Evolutionary conservation across 2,329 filamentous ascomycete species (phyloP).

Genomic region (Nothophoma quercina): DNA sequence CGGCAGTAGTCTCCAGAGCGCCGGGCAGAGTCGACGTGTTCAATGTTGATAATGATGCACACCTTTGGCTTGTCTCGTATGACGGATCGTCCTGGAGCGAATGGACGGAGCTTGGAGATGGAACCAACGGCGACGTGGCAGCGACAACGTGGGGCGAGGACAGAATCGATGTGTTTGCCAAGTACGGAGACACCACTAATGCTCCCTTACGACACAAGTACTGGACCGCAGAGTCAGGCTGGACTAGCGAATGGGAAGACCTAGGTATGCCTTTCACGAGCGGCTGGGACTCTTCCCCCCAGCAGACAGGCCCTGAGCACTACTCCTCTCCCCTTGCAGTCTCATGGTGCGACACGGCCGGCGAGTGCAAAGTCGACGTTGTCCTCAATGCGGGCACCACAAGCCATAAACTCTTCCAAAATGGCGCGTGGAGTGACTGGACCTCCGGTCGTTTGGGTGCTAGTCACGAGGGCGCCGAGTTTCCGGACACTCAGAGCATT

Average conservation of each 20-base stretch:
- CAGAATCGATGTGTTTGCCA: slow-evolving; percentile 20
- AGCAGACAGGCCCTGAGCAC: too few relatives aligned
- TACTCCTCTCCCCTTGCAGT: slow-evolving; percentile 1
- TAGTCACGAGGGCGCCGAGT: slow-evolving; percentile 18
- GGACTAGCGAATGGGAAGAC: slow-evolving; percentile 1
- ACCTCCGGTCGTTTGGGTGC: neutral
- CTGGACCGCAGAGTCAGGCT: slow-evolving; percentile 1
- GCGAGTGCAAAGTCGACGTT: slow-evolving; percentile 17
- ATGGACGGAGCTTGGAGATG: slow-evolving; percentile 11
- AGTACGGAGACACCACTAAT: neutral
- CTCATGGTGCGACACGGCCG: slow-evolving; percentile 1
- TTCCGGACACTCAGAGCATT: slow-evolving; percentile 18
- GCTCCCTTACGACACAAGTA: slow-evolving; percentile 5
- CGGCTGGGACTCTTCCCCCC: too few relatives aligned
- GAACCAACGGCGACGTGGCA: slow-evolving; percentile 7
- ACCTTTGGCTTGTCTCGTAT: slow-evolving; percentile 14
- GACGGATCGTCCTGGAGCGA: slow-evolving; percentile 12
- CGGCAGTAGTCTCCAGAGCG: slow-evolving; percentile 7
- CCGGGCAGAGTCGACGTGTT: slow-evolving; percentile 12
- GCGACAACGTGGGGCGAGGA: slow-evolving; percentile 17
- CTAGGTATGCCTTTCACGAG: neutral
- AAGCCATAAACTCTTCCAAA: slow-evolving; percentile 10
- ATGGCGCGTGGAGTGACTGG: slow-evolving; percentile 20
- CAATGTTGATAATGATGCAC: slow-evolving; percentile 5
- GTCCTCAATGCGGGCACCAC: neutral